phyloP scores from a whole-genome alignment of 768 basidiomycete genomes.

The Termitomyces titanicus region DNA sequence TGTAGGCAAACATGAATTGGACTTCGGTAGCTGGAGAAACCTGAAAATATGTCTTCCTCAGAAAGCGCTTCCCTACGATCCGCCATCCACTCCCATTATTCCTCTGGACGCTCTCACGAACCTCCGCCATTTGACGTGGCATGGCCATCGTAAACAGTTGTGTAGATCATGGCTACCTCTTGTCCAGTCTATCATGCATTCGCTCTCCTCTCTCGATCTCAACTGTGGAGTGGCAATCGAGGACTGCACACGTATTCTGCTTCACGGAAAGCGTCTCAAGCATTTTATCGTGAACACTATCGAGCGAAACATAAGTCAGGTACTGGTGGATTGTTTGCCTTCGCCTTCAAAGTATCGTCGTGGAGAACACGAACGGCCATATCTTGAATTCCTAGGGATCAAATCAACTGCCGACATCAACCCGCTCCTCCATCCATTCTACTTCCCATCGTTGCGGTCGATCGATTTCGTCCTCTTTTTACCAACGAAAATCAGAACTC shows the following conservation, averaged over 20 bases:
- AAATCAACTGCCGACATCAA: neutral
- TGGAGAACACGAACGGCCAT: neutral
- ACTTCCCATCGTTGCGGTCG: slow-evolving; percentile 1
- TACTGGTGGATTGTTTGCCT: neutral
- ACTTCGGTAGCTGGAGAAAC: slow-evolving; percentile 2
- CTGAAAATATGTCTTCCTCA: slow-evolving; percentile 1
- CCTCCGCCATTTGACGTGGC: neutral
- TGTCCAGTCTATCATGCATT: slow-evolving; percentile 2
- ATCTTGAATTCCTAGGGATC: slow-evolving; percentile 1
- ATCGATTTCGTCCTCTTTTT: neutral
- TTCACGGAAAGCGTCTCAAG: slow-evolving; percentile 3
- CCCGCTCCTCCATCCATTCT: slow-evolving; percentile 1
- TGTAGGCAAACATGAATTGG: neutral
- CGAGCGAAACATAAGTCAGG: neutral
- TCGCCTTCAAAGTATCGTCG: neutral
- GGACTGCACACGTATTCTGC: neutral
- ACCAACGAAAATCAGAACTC: neutral
- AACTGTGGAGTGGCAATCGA: neutral
- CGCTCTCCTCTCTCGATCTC: neutral
- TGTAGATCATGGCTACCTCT: slow-evolving; percentile 2
- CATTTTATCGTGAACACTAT: neutral
- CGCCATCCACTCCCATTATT: neutral
- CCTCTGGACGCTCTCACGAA: slow-evolving; percentile 5
- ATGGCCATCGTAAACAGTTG: slow-evolving; percentile 1
- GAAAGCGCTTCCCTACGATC: neutral